phyloP scores from a whole-genome alignment of 805 yeast species.

The Brettanomyces anomalus region DNA sequence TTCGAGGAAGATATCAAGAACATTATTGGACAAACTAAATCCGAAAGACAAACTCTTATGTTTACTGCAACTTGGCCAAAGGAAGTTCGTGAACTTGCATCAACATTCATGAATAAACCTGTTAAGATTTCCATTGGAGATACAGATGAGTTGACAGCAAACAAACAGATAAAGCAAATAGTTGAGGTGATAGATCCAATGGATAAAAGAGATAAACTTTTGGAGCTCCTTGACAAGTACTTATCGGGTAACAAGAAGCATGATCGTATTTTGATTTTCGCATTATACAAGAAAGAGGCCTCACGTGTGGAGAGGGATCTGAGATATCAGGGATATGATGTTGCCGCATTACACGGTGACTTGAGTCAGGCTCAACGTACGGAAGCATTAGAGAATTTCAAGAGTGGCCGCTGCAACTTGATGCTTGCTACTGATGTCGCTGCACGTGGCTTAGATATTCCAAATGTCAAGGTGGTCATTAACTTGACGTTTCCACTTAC shows the following conservation, averaged over 20 bases:
- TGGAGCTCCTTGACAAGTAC: slow-evolving; percentile 66
- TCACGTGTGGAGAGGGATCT: slow-evolving; percentile 76
- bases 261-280: slow-evolving; percentile 86
- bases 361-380: slow-evolving; percentile 88
- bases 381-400: slow-evolving; percentile 75
- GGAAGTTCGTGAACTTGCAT: slow-evolving; percentile 89
- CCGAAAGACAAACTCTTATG: slow-evolving; percentile 84
- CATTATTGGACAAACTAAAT: slow-evolving; percentile 54
- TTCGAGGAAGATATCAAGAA: slow-evolving; percentile 92
- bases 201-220: slow-evolving; percentile 68
- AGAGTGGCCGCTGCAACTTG: slow-evolving; percentile 64
- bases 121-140: slow-evolving; percentile 79
- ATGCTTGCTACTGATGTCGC: slow-evolving; percentile 97
- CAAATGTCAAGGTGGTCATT: slow-evolving; percentile 91
- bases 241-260: slow-evolving; percentile 53
- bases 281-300: slow-evolving; percentile 95
- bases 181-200: slow-evolving; percentile 87
- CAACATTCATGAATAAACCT: slow-evolving; percentile 75
- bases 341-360: slow-evolving; percentile 96
- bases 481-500: slow-evolving; percentile 94
- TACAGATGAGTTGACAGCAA: slow-evolving; percentile 89
- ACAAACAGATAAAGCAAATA: slow-evolving; percentile 84
- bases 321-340: slow-evolving; percentile 61
- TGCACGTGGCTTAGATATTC: slow-evolving; percentile 95
- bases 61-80: slow-evolving; percentile 99